These are phyloP conservation scores for Penicillium cataractarum DNA, from an alignment of 495 filamentous ascomycete species.

Conservation along the genomic window DNA sequence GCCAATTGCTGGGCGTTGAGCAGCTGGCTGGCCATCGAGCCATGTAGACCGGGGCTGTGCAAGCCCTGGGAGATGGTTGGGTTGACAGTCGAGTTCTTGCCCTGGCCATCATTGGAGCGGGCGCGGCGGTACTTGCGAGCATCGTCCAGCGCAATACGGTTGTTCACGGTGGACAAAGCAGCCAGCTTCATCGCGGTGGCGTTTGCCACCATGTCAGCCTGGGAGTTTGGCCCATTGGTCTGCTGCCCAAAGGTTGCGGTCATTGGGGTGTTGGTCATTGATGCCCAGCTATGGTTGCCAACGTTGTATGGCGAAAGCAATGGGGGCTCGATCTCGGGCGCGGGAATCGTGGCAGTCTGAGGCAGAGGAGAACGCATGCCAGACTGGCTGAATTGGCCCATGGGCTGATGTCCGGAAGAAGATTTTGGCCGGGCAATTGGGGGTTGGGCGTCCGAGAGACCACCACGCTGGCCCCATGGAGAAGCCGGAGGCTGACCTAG, in stretches of 20 bases:
- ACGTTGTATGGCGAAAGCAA: slow-evolving; percentile 87
- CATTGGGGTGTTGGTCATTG: slow-evolving; percentile 98
- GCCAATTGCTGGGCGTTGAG: slow-evolving; percentile 83
- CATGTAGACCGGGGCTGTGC: slow-evolving; percentile 57
- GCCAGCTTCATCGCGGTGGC: slow-evolving; percentile 99
- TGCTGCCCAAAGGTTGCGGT: slow-evolving; percentile 74
- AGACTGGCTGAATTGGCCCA: slow-evolving; percentile 95
- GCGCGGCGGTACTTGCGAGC: slow-evolving; percentile 91
- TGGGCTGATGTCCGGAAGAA: slow-evolving; percentile 82
- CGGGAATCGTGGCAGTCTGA: slow-evolving; percentile 80
- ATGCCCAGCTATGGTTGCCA: slow-evolving; percentile 92
- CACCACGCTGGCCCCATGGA: slow-evolving; percentile 70
- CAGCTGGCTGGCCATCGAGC: slow-evolving; percentile 84
- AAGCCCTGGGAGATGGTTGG: slow-evolving; percentile 56
- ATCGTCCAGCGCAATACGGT: slow-evolving; percentile 95
- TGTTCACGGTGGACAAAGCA: slow-evolving; percentile 95
- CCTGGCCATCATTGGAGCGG: slow-evolving; percentile 83
- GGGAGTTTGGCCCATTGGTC: slow-evolving; percentile 52
- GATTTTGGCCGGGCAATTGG: slow-evolving; percentile 82
- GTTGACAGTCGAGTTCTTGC: slow-evolving; percentile 44
- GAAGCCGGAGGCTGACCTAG: slow-evolving; percentile 67
- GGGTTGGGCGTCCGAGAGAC: slow-evolving; percentile 54
- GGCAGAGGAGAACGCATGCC: slow-evolving; percentile 83
- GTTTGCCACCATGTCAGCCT: slow-evolving; percentile 98
- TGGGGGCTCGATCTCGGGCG: slow-evolving; percentile 78